Base-by-base conservation (phyloP, 2,329 filamentous ascomycete species). In the Microdochium bolleyi region DNA sequence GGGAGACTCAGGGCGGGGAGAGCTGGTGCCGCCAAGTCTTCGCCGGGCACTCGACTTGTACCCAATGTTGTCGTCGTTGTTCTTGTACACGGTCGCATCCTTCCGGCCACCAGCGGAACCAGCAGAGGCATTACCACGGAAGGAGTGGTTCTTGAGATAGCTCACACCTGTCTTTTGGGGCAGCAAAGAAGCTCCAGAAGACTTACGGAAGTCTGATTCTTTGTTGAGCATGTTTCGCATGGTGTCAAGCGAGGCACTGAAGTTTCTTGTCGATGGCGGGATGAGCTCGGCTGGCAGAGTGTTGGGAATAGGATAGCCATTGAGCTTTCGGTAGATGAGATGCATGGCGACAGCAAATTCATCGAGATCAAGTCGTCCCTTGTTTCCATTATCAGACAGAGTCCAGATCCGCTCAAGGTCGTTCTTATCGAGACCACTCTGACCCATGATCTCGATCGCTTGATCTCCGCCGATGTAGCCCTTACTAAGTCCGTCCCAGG, bases 331-430 rank as follows among this genome's bases (percentile, higher is more conserved):
- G 73, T 99, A 99, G 62, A 99, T 99, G 71, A 99, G 75, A 78
- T 99, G 94, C 94, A 99, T 99, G 10, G 92, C 91, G 51, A 99
- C 92, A 9, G 94, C 92, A 65, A 99, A 99, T 65, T 99, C 94
- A 66, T 99, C 94, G 63, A 97, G 82, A 62, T 99, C 92, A 27
- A 99, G 79, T 53, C 92, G 87, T 19, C 94, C 94, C 68, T 94
- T 94, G 70, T 99, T 96, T 58, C 92, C 87, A 30, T 92, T 87
- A 66, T 99, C 94, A 2, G 92, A 87, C 54, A 99, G 75, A 10
- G 94, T 97, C 94, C 94, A 99, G 50, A 97, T 85, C 30, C 87
- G 82, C 70, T 97, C 94, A 37, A 99, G 75, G 61, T 97, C 94
- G 24, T 86, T 76, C 70, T 95, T 95, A 49, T 94, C 89, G 27